Percentiles rank a stretch among this genome's conserved stretches.
Evolutionary conservation across 2,329 filamentous ascomycete species (phyloP).

Genomic region (Pseudodiploospora longispora): DNA sequence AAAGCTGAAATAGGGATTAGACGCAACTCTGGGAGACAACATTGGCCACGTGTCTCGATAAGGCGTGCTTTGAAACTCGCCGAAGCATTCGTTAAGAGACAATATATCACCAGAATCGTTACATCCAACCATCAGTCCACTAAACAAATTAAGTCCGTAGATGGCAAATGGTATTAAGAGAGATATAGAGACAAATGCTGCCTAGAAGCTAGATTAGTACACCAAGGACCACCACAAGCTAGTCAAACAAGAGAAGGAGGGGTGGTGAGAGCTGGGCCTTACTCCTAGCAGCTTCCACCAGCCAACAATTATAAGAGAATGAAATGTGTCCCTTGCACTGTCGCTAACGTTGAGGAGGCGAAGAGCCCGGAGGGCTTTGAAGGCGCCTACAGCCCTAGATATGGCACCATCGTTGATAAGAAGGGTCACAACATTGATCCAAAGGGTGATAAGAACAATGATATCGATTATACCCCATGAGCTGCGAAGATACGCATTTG

Average conservation of each 20-base stretch:
- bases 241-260: background rate
- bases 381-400: conserved; percentile 86
- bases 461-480: conserved; percentile 97
- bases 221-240: background rate
- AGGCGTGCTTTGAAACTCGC: conserved; percentile 70
- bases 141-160: conserved; percentile 89
- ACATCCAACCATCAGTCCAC: conserved; percentile 69
- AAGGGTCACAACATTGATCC: conserved; percentile 86
- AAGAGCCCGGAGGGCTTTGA: conserved; percentile 90
- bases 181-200: conserved; percentile 88
- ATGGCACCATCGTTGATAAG: conserved; percentile 75
- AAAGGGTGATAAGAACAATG: conserved; percentile 82
- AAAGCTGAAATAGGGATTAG: conserved; percentile 83
- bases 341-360: conserved; percentile 92
- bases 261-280: conserved; percentile 25
- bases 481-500: conserved; percentile 92
- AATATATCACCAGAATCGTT: conserved; percentile 55
- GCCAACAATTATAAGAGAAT: conserved; percentile 88
- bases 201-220: conserved; percentile 29
- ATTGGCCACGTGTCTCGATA: conserved; percentile 70
- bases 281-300: conserved; percentile 88
- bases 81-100: conserved; percentile 67
- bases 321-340: conserved; percentile 90
- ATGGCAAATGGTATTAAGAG: conserved; percentile 94
- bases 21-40: conserved; percentile 69